These are phyloP conservation scores for Gnomoniopsis sp. DNA, from an alignment of 2,329 filamentous ascomycete genomes.

Conservation along the genomic window DNA sequence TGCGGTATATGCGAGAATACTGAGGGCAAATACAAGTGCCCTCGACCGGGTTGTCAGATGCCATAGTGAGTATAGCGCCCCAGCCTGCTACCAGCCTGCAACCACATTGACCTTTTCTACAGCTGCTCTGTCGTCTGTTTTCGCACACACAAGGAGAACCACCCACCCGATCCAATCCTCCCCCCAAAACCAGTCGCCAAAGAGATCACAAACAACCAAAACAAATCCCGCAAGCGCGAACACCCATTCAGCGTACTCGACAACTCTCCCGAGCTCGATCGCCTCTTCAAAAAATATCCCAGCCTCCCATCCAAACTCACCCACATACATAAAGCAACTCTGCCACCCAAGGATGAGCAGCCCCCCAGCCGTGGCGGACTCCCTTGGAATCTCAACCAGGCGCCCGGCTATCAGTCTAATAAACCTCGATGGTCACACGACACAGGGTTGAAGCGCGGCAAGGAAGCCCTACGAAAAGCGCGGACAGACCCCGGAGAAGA, in stretches of 20 bases:
- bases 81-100: too few species aligned
- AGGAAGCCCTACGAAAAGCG: slow-evolving; percentile 49
- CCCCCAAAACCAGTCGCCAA: slow-evolving; percentile 13
- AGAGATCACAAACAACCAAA: slow-evolving; percentile 15
- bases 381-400: slow-evolving; percentile 20
- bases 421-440: slow-evolving; percentile 54
- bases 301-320: slow-evolving; percentile 43
- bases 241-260: slow-evolving; percentile 52
- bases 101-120: too few species aligned
- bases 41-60: slow-evolving; percentile 52
- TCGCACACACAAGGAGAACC: slow-evolving; percentile 28
- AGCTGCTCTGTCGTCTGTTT: slow-evolving; percentile 60
- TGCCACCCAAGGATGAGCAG: slow-evolving; percentile 34
- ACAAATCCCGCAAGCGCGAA: slow-evolving; percentile 11
- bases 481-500: slow-evolving; percentile 48
- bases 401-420: slow-evolving; percentile 28
- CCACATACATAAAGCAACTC: slow-evolving; percentile 47
- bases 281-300: slow-evolving; percentile 53
- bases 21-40: slow-evolving; percentile 60
- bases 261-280: slow-evolving; percentile 44
- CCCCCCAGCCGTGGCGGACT: slow-evolving; percentile 14
- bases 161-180: slow-evolving; percentile 22
- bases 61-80: slow-evolving; percentile 56
- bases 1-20: slow-evolving; percentile 53
- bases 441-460: slow-evolving; percentile 53